Conservation (phyloP, 148 eudicot genomes). For the Silene latifolia region DNA sequence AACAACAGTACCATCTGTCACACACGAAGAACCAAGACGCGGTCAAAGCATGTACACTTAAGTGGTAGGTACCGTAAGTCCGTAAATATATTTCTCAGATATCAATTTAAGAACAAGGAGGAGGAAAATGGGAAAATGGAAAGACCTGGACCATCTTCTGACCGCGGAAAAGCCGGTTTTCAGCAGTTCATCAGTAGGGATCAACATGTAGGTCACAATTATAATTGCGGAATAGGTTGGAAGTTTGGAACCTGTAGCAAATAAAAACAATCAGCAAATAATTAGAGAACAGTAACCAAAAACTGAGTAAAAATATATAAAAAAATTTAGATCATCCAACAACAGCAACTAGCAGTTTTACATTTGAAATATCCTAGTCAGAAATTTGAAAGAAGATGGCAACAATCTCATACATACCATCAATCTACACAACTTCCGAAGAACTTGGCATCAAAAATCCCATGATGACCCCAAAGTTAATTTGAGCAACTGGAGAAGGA, state of each 20-base stretch:
- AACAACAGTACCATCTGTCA: constrained; percentile 72
- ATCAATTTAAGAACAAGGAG: constrained; percentile 2
- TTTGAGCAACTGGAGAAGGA: constrained; percentile 57
- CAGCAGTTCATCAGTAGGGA: constrained; percentile 87
- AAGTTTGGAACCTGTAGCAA: constrained; percentile 45
- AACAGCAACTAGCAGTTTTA: neutral
- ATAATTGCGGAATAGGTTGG: constrained; percentile 46
- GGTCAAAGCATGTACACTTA: neutral
- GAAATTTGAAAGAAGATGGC: neutral
- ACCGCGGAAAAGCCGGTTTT: constrained; percentile 83
- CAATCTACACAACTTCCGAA: constrained; percentile 42
- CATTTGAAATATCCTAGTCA: neutral
- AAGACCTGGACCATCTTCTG: constrained; percentile 76
- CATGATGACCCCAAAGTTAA: constrained; percentile 51
- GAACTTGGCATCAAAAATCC: constrained; percentile 51
- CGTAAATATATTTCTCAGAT: neutral
- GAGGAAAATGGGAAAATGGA: neutral
- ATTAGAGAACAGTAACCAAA: neutral
- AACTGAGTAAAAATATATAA: neutral
- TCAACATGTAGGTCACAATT: constrained; percentile 52
- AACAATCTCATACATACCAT: constrained; percentile 32
- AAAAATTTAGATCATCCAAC: neutral
- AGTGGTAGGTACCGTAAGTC: neutral
- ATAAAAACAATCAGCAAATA: neutral
- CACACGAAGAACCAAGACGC: constrained; percentile 11